phyloP scores from a whole-genome alignment of 495 filamentous ascomycete species.

The Neurospora sp. region DNA sequence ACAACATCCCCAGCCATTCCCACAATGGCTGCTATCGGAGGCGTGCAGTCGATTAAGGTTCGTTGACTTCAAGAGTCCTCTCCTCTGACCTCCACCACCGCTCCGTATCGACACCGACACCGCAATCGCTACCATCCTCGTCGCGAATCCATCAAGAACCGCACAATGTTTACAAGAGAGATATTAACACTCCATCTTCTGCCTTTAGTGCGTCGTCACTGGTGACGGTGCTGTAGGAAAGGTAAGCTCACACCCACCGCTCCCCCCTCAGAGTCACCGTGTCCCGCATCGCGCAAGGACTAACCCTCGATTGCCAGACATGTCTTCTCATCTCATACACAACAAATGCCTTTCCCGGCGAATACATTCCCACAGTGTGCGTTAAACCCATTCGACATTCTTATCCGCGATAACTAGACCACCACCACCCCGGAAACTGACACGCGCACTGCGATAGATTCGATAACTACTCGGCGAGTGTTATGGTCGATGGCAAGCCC shows the following conservation, averaged over 20 bases:
- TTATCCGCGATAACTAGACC: slow-evolving; percentile 51
- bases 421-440: slow-evolving; percentile 17
- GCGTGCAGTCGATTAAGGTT: slow-evolving; percentile 49
- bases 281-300: slow-evolving; percentile 3
- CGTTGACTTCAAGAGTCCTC: slow-evolving; percentile 5
- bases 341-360: slow-evolving; percentile 96
- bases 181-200: slow-evolving; percentile 16
- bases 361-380: slow-evolving; percentile 99
- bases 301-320: slow-evolving; percentile 54
- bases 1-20: slow-evolving; percentile 5
- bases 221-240: slow-evolving; percentile 98
- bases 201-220: slow-evolving; percentile 83
- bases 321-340: slow-evolving; percentile 99
- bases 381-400: slow-evolving; percentile 24
- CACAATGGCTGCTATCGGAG: slow-evolving; percentile 42
- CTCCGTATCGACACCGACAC: background rate
- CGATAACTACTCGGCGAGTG: slow-evolving; percentile 97
- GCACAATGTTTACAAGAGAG: background rate
- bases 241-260: slow-evolving; percentile 40
- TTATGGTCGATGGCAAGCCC: slow-evolving; percentile 96
- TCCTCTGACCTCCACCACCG: background rate
- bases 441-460: slow-evolving; percentile 51
- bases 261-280: background rate
- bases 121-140: slow-evolving; percentile 8
- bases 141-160: slow-evolving; percentile 1